Evolutionary conservation across 2,329 filamentous ascomycete species (phyloP), one percentile per base, ranked within the genome.

Genomic region (Zelopaecilomyces penicillatus): DNA sequence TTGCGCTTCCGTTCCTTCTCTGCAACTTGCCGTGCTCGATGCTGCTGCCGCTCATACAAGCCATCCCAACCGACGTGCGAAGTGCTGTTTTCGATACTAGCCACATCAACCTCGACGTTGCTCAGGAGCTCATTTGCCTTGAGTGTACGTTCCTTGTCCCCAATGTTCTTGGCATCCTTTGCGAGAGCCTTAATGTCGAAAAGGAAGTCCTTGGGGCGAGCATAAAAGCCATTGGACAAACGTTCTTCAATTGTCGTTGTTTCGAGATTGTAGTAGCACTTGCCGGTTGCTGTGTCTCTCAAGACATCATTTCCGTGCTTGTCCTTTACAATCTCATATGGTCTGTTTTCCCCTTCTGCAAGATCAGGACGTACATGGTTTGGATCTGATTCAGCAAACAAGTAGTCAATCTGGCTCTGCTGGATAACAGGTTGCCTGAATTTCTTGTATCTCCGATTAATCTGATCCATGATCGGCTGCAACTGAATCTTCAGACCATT

Each of bases 201-300:
- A 41, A 95, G 67, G 59, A 96, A 98, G 60, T 96, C 91, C 55
- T 83, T 83, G 0, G 90, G 87, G 8, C 90, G 81, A 54, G 89
- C 87, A 65, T 98, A 98, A 65, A 88, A 98, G 5, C 93, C 93
- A 61, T 98, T 97, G 4, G 89, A 94, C 31, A 98, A 72, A n/a
- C 93, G 83, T 61, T 95, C 89, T 67, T 98, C 93, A 43, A 98
- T 96, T 1, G 85, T 91, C 4, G 84, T 84, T 8, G 91, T 86
- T 59, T 97, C 90, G 38, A 98, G 71, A 54, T 98, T 98, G 70
- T 96, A 97, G 63, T 83, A 97, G 63, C 90, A 93, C 62, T 93
- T 95, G 46, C 81, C 81, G 2, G 81, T 87, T 2, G 76, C 75
- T 5, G 79, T 81, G 52, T 97, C 86, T 34, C 80, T 73, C 37